phyloP scores from a whole-genome alignment of 441 rosid species.

The Theobroma grandiflorum region DNA sequence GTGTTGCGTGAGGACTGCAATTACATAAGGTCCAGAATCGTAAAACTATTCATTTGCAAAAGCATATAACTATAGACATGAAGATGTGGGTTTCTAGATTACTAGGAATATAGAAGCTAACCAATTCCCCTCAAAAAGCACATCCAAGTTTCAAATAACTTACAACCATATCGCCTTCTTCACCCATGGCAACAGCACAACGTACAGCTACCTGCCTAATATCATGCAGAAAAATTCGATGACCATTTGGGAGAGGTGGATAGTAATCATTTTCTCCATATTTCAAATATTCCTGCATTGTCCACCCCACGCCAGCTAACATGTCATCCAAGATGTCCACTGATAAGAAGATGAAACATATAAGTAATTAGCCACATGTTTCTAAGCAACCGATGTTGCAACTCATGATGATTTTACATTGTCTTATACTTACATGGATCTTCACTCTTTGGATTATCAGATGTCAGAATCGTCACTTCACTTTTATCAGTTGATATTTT shows the following conservation, averaged over 20 bases:
- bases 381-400: slow-evolving; percentile 15
- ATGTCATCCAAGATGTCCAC: slow-evolving; percentile 98
- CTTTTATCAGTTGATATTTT: slow-evolving; percentile 95
- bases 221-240: slow-evolving; percentile 85
- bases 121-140: slow-evolving; percentile 11
- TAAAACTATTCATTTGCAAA: background rate
- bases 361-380: slow-evolving; percentile 23
- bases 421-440: slow-evolving; percentile 72
- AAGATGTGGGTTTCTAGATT: background rate
- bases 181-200: slow-evolving; percentile 94
- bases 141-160: slow-evolving; percentile 47
- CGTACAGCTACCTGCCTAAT: slow-evolving; percentile 89
- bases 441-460: slow-evolving; percentile 89
- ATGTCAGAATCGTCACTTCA: slow-evolving; percentile 90
- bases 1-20: background rate
- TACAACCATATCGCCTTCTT: slow-evolving; percentile 98
- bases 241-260: slow-evolving; percentile 91
- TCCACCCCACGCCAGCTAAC: slow-evolving; percentile 93
- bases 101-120: slow-evolving; percentile 11
- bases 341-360: slow-evolving; percentile 44
- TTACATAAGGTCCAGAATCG: background rate
- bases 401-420: background rate
- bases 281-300: slow-evolving; percentile 91
- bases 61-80: background rate
- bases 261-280: slow-evolving; percentile 86